Conservation (phyloP, 192 early-diverging fungal species). For the Podila verticillata region DNA sequence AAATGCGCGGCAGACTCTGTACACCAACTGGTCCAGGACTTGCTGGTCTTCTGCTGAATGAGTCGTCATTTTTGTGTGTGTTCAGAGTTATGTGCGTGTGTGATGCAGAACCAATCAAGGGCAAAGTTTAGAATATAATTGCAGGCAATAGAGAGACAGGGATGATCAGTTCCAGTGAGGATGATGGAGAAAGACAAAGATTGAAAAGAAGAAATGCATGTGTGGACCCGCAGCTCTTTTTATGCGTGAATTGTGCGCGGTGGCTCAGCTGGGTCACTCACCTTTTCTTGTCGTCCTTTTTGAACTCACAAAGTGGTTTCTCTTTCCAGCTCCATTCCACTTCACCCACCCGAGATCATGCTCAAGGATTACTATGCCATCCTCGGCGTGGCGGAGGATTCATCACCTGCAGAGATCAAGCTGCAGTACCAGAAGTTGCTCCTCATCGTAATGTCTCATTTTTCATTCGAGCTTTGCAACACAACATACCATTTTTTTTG, state of each 20-base stretch:
- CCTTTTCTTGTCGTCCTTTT: not conserved
- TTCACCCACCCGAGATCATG: not conserved
- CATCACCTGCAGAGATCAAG: slow-evolving; percentile 59
- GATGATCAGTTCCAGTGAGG: not conserved
- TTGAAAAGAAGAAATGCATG: not conserved
- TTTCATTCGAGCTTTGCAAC: not conserved
- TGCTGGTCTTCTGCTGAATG: slow-evolving; percentile 47
- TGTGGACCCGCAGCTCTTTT: not conserved
- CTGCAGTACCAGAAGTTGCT: slow-evolving; percentile 63
- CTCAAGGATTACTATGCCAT: slow-evolving; percentile 64
- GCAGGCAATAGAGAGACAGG: not conserved
- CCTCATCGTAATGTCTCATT: slow-evolving; percentile 51
- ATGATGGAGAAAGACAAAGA: not conserved
- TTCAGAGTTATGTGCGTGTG: not conserved
- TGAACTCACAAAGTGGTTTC: too few species aligned
- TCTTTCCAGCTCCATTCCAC: too few species aligned
- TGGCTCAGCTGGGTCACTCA: not conserved
- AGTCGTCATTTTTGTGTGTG: slow-evolving; percentile 17
- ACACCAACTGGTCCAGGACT: slow-evolving; percentile 70
- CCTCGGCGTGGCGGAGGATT: slow-evolving; percentile 58
- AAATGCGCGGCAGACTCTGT: slow-evolving; percentile 85
- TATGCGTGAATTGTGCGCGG: not conserved
- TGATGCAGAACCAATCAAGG: not conserved
- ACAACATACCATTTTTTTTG: not conserved
- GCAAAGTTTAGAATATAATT: not conserved